Conservation (phyloP, 2,329 filamentous ascomycete genomes). For the Corniculantispora saksenae region DNA sequence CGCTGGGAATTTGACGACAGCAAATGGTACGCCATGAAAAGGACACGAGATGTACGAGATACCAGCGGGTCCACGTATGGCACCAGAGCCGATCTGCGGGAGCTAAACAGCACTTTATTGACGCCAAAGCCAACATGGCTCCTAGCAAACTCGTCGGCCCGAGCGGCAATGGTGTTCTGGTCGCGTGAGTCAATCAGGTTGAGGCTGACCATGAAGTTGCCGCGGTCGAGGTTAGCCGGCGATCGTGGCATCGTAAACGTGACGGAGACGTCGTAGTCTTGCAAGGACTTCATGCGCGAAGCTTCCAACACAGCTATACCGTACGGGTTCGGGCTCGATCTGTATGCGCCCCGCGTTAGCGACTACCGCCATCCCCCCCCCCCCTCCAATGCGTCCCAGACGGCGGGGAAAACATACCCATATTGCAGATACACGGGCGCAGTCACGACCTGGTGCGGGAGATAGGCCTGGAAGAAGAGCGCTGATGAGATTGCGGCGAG, state of each 20-base stretch:
- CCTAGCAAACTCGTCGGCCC: slow-evolving; percentile 32
- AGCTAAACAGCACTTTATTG: slow-evolving; percentile 55
- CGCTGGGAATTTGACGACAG: slow-evolving; percentile 65
- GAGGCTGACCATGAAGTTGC: slow-evolving; percentile 94
- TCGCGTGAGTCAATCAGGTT: slow-evolving; percentile 59
- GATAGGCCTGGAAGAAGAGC: slow-evolving; percentile 57
- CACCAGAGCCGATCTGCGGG: slow-evolving; percentile 74
- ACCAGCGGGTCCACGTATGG: slow-evolving; percentile 76
- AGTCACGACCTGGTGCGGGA: slow-evolving; percentile 55
- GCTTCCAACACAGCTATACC: slow-evolving; percentile 48
- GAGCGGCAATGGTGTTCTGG: slow-evolving; percentile 26
- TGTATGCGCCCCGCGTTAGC: slow-evolving; percentile 27
- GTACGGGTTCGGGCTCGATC: slow-evolving; percentile 54
- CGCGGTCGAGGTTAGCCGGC: slow-evolving; percentile 69
- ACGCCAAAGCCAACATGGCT: slow-evolving; percentile 39
- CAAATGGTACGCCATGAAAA: slow-evolving; percentile 69
- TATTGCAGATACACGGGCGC: slow-evolving; percentile 60
- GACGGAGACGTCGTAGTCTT: slow-evolving; percentile 83
- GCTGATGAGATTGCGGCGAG: slow-evolving; percentile 52
- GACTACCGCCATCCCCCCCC: too few relatives aligned
- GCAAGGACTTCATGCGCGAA: slow-evolving; percentile 63
- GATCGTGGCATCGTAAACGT: slow-evolving; percentile 77
- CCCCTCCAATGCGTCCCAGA: neutral
- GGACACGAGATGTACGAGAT: slow-evolving; percentile 58
- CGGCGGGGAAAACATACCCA: slow-evolving; percentile 43